A percentile compares a stretch with the other conserved stretches of the same genome.
These are phyloP conservation scores for Myriosclerotinia duriaeana DNA, from an alignment of 2,329 filamentous ascomycete genomes.

Conservation along the genomic window DNA sequence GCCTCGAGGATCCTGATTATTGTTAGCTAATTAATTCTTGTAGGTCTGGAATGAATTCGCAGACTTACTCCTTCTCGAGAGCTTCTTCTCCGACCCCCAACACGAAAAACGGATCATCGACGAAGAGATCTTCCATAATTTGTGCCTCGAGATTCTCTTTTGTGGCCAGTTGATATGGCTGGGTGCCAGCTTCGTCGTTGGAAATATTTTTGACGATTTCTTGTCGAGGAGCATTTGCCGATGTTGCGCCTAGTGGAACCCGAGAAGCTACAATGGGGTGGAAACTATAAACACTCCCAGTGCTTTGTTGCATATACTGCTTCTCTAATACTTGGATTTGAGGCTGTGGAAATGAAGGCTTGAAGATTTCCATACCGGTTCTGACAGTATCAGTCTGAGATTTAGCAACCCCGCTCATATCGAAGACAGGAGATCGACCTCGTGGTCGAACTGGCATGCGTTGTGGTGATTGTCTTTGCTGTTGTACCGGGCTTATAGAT, in stretches of 20 bases:
- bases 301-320: not conserved
- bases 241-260: not conserved
- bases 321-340: not conserved
- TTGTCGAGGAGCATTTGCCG: not conserved
- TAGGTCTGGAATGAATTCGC: not conserved
- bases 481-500: slow-evolving; percentile 12
- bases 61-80: slow-evolving; percentile 29
- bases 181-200: not conserved
- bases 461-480: slow-evolving; percentile 13
- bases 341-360: not conserved
- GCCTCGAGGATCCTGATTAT: slow-evolving; percentile 29
- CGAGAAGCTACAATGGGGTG: not conserved
- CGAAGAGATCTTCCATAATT: slow-evolving; percentile 1
- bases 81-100: slow-evolving; percentile 30
- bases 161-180: not conserved
- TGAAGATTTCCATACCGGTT: not conserved
- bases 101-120: slow-evolving; percentile 35
- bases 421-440: slow-evolving; percentile 17
- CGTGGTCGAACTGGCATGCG: slow-evolving; percentile 4
- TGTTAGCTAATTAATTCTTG: not conserved
- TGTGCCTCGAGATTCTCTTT: not conserved
- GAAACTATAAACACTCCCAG: not conserved
- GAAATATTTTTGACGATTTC: not conserved
- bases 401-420: not conserved
- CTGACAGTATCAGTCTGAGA: not conserved